Base-by-base conservation (phyloP, 257 asterid genomes). In the Plantago ovata region DNA sequence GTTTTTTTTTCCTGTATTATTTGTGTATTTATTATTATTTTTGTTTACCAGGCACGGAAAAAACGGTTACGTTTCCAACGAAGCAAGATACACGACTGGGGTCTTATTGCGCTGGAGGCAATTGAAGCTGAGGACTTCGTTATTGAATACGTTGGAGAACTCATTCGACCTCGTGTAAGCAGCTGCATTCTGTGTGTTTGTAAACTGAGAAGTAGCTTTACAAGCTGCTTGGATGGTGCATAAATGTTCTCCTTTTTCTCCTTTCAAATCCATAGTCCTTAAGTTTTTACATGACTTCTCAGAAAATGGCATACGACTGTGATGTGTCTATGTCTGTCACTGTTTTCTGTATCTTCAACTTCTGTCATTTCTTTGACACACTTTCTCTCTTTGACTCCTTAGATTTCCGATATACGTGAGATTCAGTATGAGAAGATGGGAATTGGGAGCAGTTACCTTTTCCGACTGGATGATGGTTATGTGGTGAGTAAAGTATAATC, bases 41-140 rank as follows among this genome's bases (percentile, higher is more conserved):
- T 50, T 20, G 1, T 62, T 47, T 63, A 32, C 41, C 79, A 93
- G 99, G 95, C 97, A 44, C 86, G 99, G 80, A 93, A 89, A 72
- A 89, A 93, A 58, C 91, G 81, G 38, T 68, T 86, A 59, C 86
- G 96, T 69, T 89, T 93, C 78, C 99, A 93, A 66, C 75, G 91
- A 70, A 93, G 97, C 78, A 89, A 79, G 83, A 93, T 93, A 73
- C 99, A 93, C 64, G 97, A 89, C 56, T 93, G 99, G 99, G 98
- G 99, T 67, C 86, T 93, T 53, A 79, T 89, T 71, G 99, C 96
- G 1, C 76, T 86, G 72, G 99, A 93, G 75, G 82, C 99, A 56
- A 93, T 93, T 50, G 99, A 93, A 63, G 95, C 99, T 3, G 99
- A 93, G 78, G 99, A 93, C 72, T 89, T 93, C 68, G 98, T 93